Base-by-base conservation (phyloP, 257 asterid genomes). In the Rubia yunnanensis region DNA sequence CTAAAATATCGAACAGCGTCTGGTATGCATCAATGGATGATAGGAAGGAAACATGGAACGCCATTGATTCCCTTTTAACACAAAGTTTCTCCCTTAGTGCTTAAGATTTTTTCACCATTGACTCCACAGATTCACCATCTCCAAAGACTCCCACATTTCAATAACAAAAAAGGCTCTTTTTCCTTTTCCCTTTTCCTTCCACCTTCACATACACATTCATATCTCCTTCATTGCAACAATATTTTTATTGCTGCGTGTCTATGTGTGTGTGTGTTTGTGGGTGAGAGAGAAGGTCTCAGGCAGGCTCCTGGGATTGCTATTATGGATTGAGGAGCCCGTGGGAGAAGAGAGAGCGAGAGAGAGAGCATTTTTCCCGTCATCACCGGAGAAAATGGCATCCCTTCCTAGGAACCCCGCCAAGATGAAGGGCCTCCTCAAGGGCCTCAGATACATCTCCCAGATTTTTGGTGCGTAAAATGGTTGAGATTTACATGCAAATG, bases 361-460 rank as follows among this genome's bases (percentile, higher is more conserved):
- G 86, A 81, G 72, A 52, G 73, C 76, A 72, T 76, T 59, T 64
- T 53, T 48, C 62, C 30, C 34, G 10, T 63, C 67, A 63, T 9
- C 61, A 15, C 23, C 26, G 7, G 38, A 38, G 68, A 28, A 38
- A 56, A 71, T 54, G 64, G 18, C 52, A 31, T 48, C 48, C 39
- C 23, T 35, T 46, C 57, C 35, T 60, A 67, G 60, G 67, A 85
- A 85, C 91, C 1, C 81, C 53, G 75, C 96, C 3, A 94, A 86
- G 85, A 80, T 90, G 91, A 94, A 94, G 71, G 97, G 97, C 74
- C 81, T 94, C 7, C 75, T 94, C 75, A 90, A 88, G 68, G 99
- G 99, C 81, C 84, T 94, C 68, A 85, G 88, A 80, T 88, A 94
- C 87, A 90, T 94, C 76, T 90, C 97, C 73, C 97, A 88, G 30